Percentiles rank a stretch among this genome's conserved stretches.
These are phyloP conservation scores for Rhododendron williamsianum DNA, from an alignment of 148 eudicot species.

Conservation along the genomic window DNA sequence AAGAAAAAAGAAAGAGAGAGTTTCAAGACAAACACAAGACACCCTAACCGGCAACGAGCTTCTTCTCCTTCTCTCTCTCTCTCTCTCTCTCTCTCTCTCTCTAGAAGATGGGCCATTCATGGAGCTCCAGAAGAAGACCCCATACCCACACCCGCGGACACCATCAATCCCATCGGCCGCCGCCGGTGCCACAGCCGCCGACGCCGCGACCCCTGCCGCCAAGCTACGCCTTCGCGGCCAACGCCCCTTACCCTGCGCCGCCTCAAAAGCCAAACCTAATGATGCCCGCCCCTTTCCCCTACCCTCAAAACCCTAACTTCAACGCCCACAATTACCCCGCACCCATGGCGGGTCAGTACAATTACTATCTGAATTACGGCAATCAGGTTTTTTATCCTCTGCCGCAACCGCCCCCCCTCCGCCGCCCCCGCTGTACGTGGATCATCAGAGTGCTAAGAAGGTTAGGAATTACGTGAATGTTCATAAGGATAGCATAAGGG, in stretches of 20 bases:
- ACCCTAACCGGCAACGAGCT: background rate
- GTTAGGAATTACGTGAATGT: constrained; percentile 52
- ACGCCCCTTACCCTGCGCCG: too few species aligned
- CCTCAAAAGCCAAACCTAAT: too few species aligned
- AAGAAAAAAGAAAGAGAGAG: too few species aligned
- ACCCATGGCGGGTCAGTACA: too few species aligned
- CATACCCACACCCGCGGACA: constrained; percentile 8
- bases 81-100: background rate
- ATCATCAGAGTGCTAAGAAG: constrained; percentile 43
- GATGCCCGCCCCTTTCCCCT: too few species aligned
- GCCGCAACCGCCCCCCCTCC: constrained; percentile 1
- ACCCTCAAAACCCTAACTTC: too few species aligned
- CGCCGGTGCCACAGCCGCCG: background rate
- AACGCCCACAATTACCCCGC: too few species aligned
- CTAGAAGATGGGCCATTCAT: constrained; percentile 36
- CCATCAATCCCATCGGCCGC: constrained; percentile 13
- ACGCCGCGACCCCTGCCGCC: background rate
- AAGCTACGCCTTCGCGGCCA: constrained; percentile 8
- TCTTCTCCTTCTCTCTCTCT: background rate
- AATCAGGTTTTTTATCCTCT: constrained; percentile 30
- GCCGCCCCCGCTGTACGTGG: constrained; percentile 26
- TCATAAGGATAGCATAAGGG: constrained; percentile 40
- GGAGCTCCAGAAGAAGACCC: constrained; percentile 27
- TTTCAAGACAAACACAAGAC: background rate
- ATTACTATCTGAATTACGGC: background rate